Evolutionary conservation across 2,329 filamentous ascomycete genomes (phyloP), one percentile per base, ranked within the genome.

Genomic region (Ophiostoma ips): DNA sequence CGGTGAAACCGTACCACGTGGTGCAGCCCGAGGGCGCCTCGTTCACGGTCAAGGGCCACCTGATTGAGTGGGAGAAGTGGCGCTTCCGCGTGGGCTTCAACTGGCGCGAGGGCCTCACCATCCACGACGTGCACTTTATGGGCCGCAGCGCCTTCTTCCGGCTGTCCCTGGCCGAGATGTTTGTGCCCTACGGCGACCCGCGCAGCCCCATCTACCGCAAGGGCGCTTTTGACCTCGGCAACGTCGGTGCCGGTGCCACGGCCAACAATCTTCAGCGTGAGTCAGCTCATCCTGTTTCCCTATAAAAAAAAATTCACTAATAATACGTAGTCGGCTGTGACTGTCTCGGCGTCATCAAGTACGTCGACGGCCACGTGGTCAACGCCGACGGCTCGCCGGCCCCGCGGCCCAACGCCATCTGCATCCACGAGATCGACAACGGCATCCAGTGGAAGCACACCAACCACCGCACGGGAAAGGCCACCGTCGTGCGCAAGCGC

Each of bases 281-380:
- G n/a, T n/a, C n/a, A n/a, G n/a, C n/a, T n/a, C n/a, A n/a, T n/a
- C n/a, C n/a, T n/a, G n/a, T n/a, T n/a, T n/a, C n/a, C n/a, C n/a
- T n/a, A n/a, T n/a, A n/a, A n/a, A n/a, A n/a, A n/a, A n/a, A n/a
- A n/a, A n/a, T n/a, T n/a, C n/a, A n/a, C n/a, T n/a, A n/a, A n/a
- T n/a, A n/a, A n/a, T n/a, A n/a, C n/a, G n/a, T n/a, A n/a, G n/a
- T 85, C 0, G 82, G 82, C 16, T 85, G 82, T 50, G 82, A 86
- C 59, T 82, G 83, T 56, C 70, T 87, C 0, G 83, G 83, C 7
- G 72, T 75, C 0, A 83, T 84, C 56, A 52, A 82, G 52, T 74
- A 74, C 55, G 75, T 86, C 52, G 77, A 82, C 56, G 71, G 70
- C 0, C 64, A 77, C 11, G 65, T 78, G 13, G 67, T 74, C 0